Evolutionary conservation across 192 early-diverging fungal genomes (phyloP), one percentile per base, ranked within the genome.

Genomic region (Mortierella hygrophila): DNA sequence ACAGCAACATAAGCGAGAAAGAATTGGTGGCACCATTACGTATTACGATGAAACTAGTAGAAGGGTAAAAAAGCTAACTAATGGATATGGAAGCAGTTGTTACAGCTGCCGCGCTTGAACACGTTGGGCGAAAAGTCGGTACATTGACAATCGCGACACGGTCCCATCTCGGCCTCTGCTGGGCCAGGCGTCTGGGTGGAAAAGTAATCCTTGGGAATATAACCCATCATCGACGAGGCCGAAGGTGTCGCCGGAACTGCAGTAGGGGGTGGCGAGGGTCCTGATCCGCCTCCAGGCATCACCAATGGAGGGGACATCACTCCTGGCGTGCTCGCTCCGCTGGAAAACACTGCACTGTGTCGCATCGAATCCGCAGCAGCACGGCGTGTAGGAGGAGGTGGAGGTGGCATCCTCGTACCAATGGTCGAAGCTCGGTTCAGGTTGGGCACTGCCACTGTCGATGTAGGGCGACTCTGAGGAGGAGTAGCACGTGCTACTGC

Each of bases 81-180:
- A 42, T 97, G 95, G 37, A 89, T 90, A 83, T 98, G 97, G 84
- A 93, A 96, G 89, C 97, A 98, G 79, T 94, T 96, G 83, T 90
- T 96, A 88, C 97, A 98, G 75, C 91, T 92, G 35, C 90, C 93
- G 46, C 90, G 89, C 77, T 94, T 93, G 87, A 97, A 97, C 18
- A 94, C 93, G 89, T 97, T 93, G 35, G 95, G 82, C 54, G 89
- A 85, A 89, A 93, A 96, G 46, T 97, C 95, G 40, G 89, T 83
- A 89, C 96, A 97, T 18, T 92, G 93, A 77, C 97, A 97, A 18
- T 90, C 89, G 41, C 87, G 79, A 74, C 93, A 94, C n/a, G 88
- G 77, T 7, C 82, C 87, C 69, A 80, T 89, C 9, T 87, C 74
- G 4, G 74, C 40, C 23, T 74, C 77, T 29, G 80, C 75, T 46